Conservation (phyloP, 306 rosid species). For the Vigna radiata region DNA sequence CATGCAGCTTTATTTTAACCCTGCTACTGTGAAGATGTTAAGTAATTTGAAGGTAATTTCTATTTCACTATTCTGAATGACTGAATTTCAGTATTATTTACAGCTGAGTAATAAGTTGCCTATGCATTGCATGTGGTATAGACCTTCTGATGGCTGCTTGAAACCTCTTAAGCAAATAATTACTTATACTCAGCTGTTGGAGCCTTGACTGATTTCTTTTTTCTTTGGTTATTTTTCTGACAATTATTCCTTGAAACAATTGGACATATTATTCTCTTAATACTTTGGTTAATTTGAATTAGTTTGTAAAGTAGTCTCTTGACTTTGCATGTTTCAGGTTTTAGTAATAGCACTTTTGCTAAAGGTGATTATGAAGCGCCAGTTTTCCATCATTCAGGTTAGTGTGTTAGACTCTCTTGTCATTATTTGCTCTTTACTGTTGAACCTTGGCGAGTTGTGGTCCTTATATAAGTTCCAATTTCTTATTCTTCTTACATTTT, state of each 20-base stretch:
- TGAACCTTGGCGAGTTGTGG: slow-evolving; percentile 27
- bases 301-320: slow-evolving; percentile 45
- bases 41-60: slow-evolving; percentile 94
- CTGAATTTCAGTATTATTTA: slow-evolving; percentile 23
- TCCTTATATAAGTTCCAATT: slow-evolving; percentile 29
- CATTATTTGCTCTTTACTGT: slow-evolving; percentile 19
- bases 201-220: slow-evolving; percentile 9
- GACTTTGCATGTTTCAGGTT: slow-evolving; percentile 67
- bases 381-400: slow-evolving; percentile 95
- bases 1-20: slow-evolving; percentile 96
- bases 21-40: slow-evolving; percentile 99
- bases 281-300: slow-evolving; percentile 32
- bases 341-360: slow-evolving; percentile 96
- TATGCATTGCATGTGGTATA: slow-evolving; percentile 35
- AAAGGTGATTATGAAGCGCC: slow-evolving; percentile 92
- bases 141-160: slow-evolving; percentile 35
- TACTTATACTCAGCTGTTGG: slow-evolving; percentile 2
- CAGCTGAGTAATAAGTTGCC: slow-evolving; percentile 39
- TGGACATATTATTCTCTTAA: slow-evolving; percentile 38
- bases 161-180: slow-evolving; percentile 12
- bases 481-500: slow-evolving; percentile 29
- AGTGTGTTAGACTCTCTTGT: slow-evolving; percentile 37
- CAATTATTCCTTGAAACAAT: slow-evolving; percentile 28
- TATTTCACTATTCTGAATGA: slow-evolving; percentile 32
- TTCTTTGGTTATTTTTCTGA: slow-evolving; percentile 6